These are phyloP conservation scores for Bipolaris zeicola DNA, from an alignment of 2,329 filamentous ascomycete species.

Conservation along the genomic window DNA sequence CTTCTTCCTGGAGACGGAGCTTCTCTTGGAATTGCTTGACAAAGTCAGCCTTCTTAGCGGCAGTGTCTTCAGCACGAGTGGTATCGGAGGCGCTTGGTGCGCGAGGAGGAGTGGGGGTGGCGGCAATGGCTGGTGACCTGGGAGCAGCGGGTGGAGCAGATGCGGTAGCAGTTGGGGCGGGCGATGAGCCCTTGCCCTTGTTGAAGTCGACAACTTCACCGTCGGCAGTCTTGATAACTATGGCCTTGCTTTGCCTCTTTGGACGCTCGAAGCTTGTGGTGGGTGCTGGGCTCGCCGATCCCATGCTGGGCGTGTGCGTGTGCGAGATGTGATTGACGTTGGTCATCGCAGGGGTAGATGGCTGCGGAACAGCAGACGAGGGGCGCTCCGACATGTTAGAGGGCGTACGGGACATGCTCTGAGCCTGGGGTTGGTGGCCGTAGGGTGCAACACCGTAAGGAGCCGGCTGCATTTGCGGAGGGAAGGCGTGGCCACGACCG, in stretches of 20 bases:
- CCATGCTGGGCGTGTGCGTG: slow-evolving; percentile 61
- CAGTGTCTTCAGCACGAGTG: slow-evolving; percentile 69
- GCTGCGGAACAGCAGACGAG: slow-evolving; percentile 64
- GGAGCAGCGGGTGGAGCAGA: slow-evolving; percentile 56
- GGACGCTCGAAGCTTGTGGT: slow-evolving; percentile 68
- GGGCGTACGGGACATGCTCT: slow-evolving; percentile 70
- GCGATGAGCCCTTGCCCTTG: slow-evolving; percentile 49
- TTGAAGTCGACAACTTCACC: slow-evolving; percentile 76
- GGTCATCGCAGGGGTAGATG: slow-evolving; percentile 59
- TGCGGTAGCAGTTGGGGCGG: slow-evolving; percentile 46
- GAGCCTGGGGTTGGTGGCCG: slow-evolving; percentile 62
- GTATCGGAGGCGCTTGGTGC: slow-evolving; percentile 66
- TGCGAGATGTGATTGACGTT: slow-evolving; percentile 52
- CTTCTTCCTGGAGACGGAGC: slow-evolving; percentile 59
- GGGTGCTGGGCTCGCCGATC: slow-evolving; percentile 64
- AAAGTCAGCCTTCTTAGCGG: slow-evolving; percentile 62
- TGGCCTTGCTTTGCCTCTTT: slow-evolving; percentile 71
- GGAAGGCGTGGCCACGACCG: slow-evolving; percentile 52
- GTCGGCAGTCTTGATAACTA: slow-evolving; percentile 82
- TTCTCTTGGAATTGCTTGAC: slow-evolving; percentile 72
- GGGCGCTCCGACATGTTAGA: slow-evolving; percentile 62
- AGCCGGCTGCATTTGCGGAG: slow-evolving; percentile 49
- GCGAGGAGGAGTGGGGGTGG: slow-evolving; percentile 71
- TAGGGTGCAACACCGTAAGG: slow-evolving; percentile 60
- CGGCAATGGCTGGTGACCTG: slow-evolving; percentile 68